These are phyloP conservation scores for Avena sativa DNA, from an alignment of 176 grass and related monocot species.

Conservation along the genomic window DNA sequence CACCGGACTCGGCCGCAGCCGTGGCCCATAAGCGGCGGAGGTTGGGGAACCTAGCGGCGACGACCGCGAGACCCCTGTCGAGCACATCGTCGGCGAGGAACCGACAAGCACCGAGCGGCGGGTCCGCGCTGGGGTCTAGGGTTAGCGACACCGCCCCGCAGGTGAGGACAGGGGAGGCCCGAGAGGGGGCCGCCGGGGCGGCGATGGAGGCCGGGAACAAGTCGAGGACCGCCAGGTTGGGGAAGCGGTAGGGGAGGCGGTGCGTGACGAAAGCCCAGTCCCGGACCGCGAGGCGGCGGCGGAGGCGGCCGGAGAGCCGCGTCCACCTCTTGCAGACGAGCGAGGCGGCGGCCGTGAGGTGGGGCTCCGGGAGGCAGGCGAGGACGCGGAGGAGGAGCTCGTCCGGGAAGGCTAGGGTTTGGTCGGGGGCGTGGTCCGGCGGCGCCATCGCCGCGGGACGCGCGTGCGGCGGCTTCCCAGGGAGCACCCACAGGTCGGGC, in stretches of 20 bases:
- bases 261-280: slow-evolving; percentile 81
- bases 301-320: slow-evolving; percentile 75
- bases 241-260: slow-evolving; percentile 74
- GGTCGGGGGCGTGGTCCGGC: slow-evolving; percentile 38
- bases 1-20: slow-evolving; percentile 59
- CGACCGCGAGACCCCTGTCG: slow-evolving; percentile 58
- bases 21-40: slow-evolving; percentile 70
- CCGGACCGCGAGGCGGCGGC: slow-evolving; percentile 67
- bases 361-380: slow-evolving; percentile 58
- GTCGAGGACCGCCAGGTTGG: slow-evolving; percentile 74
- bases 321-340: slow-evolving; percentile 89
- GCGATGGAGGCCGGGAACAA: slow-evolving; percentile 79
- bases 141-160: slow-evolving; percentile 57
- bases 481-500: slow-evolving; percentile 47
- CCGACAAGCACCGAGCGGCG: slow-evolving; percentile 57
- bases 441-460: slow-evolving; percentile 32
- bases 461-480: slow-evolving; percentile 43
- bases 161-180: slow-evolving; percentile 58
- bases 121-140: slow-evolving; percentile 57
- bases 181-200: slow-evolving; percentile 31
- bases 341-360: slow-evolving; percentile 57
- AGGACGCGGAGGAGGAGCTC: slow-evolving; percentile 66
- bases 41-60: slow-evolving; percentile 62
- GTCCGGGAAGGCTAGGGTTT: slow-evolving; percentile 68
- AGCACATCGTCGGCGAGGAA: slow-evolving; percentile 66